These are phyloP conservation scores for Solanum bulbocastanum DNA, from an alignment of 257 asterid species.

Conservation along the genomic window DNA sequence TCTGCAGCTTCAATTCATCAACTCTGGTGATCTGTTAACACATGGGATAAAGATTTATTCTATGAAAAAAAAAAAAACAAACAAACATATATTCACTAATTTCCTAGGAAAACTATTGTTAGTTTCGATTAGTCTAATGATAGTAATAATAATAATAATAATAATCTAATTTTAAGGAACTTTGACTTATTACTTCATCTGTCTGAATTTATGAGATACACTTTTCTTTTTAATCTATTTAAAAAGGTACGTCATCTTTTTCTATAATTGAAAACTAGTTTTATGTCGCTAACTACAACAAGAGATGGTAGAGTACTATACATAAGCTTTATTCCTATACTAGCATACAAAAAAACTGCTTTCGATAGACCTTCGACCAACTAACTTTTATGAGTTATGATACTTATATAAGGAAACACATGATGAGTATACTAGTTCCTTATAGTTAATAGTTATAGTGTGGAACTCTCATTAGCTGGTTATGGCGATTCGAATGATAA, in stretches of 20 bases:
- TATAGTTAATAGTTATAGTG: neutral
- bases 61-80: neutral
- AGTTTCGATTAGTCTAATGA: neutral
- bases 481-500: neutral
- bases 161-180: neutral
- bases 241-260: too few relatives aligned
- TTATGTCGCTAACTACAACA: neutral
- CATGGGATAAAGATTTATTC: neutral
- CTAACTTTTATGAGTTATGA: too few relatives aligned
- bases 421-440: neutral
- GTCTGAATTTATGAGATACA: neutral
- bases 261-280: too few relatives aligned
- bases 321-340: too few relatives aligned
- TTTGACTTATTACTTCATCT: neutral
- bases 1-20: neutral
- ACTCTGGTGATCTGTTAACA: neutral
- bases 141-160: neutral
- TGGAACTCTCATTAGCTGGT: neutral
- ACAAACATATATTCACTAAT: neutral
- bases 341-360: neutral
- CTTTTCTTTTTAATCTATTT: too few relatives aligned
- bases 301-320: too few relatives aligned
- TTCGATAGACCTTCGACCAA: neutral
- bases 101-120: neutral
- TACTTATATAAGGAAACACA: neutral